These are phyloP conservation scores for Wilhelminamyces savonicus DNA, from an alignment of 805 yeast species.

Conservation along the genomic window DNA sequence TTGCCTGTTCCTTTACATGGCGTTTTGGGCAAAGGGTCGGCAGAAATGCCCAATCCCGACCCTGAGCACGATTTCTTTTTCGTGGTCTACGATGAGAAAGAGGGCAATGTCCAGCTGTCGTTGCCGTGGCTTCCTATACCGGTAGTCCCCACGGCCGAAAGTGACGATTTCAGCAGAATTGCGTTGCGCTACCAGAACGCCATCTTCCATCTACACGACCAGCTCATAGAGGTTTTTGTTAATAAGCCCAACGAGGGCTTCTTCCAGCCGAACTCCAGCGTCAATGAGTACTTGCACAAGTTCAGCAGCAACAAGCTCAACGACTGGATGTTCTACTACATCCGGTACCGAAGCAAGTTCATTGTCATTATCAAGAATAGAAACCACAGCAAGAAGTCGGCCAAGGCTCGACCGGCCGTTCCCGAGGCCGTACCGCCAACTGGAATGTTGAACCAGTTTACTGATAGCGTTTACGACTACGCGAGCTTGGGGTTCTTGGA, in stretches of 20 bases:
- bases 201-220: conserved; percentile 34
- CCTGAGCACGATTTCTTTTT: conserved; percentile 32
- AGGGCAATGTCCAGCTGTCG: conserved; percentile 24
- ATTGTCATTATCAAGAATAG: conserved; percentile 31
- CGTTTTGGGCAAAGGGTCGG: conserved; percentile 2
- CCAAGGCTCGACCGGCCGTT: conserved; percentile 3
- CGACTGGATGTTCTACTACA: conserved; percentile 39
- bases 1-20: conserved; percentile 17
- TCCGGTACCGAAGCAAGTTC: conserved; percentile 20
- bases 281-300: conserved; percentile 34
- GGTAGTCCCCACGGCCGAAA: neutral
- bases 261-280: conserved; percentile 12
- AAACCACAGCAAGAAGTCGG: conserved; percentile 15
- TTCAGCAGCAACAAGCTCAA: conserved; percentile 29
- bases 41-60: conserved; percentile 4
- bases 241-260: conserved; percentile 14
- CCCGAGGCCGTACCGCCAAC: neutral
- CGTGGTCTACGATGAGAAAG: conserved; percentile 22
- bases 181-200: conserved; percentile 14
- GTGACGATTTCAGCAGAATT: conserved; percentile 2
- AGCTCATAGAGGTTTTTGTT: conserved; percentile 25
- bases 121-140: conserved; percentile 26
- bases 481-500: conserved; percentile 32
- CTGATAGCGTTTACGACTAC: conserved; percentile 14
- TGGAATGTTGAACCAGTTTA: neutral